Evolutionary conservation across 345 rosid genomes (phyloP), one percentile per base, ranked within the genome.

Genomic region (Boechera divaricarpa): DNA sequence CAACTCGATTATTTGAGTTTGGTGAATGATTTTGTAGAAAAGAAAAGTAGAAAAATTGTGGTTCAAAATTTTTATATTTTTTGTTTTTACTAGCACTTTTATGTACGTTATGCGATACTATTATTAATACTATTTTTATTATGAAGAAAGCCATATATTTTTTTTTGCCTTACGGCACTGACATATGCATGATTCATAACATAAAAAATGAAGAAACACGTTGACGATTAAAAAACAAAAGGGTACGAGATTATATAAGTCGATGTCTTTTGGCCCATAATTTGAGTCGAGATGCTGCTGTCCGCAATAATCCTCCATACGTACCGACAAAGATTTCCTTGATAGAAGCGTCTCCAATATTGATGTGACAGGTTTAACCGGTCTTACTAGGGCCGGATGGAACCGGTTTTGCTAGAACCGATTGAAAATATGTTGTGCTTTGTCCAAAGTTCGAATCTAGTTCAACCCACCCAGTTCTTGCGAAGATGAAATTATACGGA

Each of bases 261-360:
- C 59, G 11, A 6, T 60, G 28, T 28, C 10, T 16, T 47, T 21
- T 70, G 75, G 75, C 32, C 57, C 31, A 32, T 71, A 36, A 15
- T 47, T 24, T 39, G 59, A 47, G 28, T 47, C 32, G 57, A 58
- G 57, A 58, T 24, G 67, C 58, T 59, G 36, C 75, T 49, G 48
- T 48, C 32, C 28, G 36, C 26, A 58, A 70, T 29, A 29, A 5
- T 12, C 42, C 52, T 54, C n/a, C 39, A 56, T 42, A 56, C 2
- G 38, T 57, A 70, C 65, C 41, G 65, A 58, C 65, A 57, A 58
- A 66, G 31, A 16, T 18, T 7, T 57, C 24, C 7, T 49, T 18
- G 7, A 48, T 28, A 29, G n/a, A 44, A 39, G 67, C 67, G 18
- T 45, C 18, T 39, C 42, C 42, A 39, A 39, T 10, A 15, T 45